Evolutionary conservation across 192 early-diverging fungal genomes (phyloP).

Genomic region (Coemansia sp.): DNA sequence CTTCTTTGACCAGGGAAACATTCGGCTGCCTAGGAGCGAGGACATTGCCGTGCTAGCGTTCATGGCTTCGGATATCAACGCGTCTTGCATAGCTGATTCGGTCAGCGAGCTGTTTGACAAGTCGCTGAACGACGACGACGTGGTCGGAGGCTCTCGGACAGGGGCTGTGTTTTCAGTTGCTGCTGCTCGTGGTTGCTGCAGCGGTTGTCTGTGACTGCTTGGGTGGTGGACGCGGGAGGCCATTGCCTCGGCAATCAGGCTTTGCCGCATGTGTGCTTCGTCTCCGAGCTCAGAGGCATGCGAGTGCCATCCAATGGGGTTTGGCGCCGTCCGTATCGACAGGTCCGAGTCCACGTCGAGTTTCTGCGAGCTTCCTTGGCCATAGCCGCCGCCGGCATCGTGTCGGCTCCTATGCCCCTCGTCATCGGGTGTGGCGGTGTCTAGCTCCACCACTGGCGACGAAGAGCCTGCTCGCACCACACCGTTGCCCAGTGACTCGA

Average conservation of each 20-base stretch:
- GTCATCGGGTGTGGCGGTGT: slow-evolving; percentile 21
- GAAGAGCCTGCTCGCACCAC: background rate
- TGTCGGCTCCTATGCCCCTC: background rate
- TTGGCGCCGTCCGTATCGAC: slow-evolving; percentile 16
- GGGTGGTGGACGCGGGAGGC: slow-evolving; percentile 12
- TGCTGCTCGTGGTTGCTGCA: too few relatives aligned
- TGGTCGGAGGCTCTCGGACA: background rate
- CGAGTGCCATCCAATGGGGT: background rate
- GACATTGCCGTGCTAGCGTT: slow-evolving; percentile 46
- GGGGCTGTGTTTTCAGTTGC: background rate
- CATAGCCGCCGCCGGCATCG: background rate
- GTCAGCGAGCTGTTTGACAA: slow-evolving; percentile 48
- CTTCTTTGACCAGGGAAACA: slow-evolving; percentile 53
- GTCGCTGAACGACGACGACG: slow-evolving; percentile 50
- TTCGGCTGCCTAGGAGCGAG: slow-evolving; percentile 40
- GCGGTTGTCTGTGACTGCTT: too few relatives aligned
- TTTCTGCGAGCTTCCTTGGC: background rate
- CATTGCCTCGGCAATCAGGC: slow-evolving; percentile 51
- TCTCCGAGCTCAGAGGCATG: background rate
- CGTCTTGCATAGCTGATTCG: slow-evolving; percentile 56
- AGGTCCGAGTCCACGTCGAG: too few relatives aligned
- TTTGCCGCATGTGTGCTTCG: slow-evolving; percentile 23
- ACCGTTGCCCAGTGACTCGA: slow-evolving; percentile 40
- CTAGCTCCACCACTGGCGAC: slow-evolving; percentile 44
- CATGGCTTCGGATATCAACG: slow-evolving; percentile 47